Conservation (phyloP, 306 rosid species). For the Vigna nakashimae region DNA sequence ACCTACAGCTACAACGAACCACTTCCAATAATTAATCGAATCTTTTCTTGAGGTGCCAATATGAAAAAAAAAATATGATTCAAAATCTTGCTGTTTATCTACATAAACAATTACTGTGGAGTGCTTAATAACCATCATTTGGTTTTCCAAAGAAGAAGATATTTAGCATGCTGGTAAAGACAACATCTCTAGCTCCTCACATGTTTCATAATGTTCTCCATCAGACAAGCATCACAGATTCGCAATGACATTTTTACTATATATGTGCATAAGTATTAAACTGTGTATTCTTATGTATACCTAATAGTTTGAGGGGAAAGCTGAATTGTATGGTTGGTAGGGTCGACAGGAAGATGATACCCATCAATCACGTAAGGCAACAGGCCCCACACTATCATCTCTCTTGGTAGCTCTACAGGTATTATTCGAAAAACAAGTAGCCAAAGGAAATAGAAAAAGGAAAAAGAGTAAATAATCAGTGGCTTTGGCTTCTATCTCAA, state of each 20-base stretch:
- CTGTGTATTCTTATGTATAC: too few species aligned
- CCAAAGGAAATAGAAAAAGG: neutral
- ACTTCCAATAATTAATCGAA: conserved; percentile 28
- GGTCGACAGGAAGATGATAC: conserved; percentile 43
- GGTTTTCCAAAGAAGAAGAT: conserved; percentile 22
- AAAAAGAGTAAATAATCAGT: neutral
- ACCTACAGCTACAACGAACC: conserved; percentile 1
- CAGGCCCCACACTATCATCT: conserved; percentile 43
- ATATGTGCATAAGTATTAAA: too few species aligned
- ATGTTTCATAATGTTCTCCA: conserved; percentile 41
- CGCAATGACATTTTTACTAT: neutral
- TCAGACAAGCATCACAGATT: conserved; percentile 37
- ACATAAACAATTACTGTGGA: conserved; percentile 10
- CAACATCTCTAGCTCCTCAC: conserved; percentile 9
- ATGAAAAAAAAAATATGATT: too few species aligned
- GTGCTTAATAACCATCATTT: conserved; percentile 33
- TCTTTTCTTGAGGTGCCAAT: conserved; percentile 6
- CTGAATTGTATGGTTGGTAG: conserved; percentile 26
- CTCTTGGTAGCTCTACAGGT: conserved; percentile 39
- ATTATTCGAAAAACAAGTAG: conserved; percentile 15
- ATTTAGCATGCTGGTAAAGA: too few species aligned
- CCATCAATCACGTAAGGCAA: conserved; percentile 49
- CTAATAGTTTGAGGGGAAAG: too few species aligned
- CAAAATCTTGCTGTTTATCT: neutral
- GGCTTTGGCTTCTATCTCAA: conserved; percentile 31